Conservation (phyloP, 805 yeast genomes). For the Candida tallmaniae region DNA sequence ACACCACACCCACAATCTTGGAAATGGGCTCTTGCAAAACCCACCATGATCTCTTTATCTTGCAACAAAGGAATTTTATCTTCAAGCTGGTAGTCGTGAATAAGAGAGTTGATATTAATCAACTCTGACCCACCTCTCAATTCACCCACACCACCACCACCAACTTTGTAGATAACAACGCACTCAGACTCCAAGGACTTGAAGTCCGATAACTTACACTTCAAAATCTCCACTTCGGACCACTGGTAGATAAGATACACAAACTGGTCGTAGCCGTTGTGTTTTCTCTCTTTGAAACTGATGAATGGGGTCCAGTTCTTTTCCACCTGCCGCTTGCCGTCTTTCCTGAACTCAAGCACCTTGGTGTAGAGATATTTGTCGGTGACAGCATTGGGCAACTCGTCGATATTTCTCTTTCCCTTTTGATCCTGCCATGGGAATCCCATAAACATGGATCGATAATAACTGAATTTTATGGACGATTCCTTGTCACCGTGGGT, state of each 20-base stretch:
- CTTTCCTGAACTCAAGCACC: constrained; percentile 17
- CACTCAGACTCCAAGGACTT: constrained; percentile 11
- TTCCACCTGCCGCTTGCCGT: constrained; percentile 12
- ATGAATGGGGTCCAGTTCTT: constrained; percentile 43
- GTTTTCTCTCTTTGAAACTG: constrained; percentile 18
- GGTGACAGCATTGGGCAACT: constrained; percentile 9
- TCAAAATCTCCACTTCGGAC: constrained; percentile 14
- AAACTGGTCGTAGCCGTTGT: constrained; percentile 22
- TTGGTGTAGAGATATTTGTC: constrained; percentile 15
- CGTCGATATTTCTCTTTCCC: constrained; percentile 24
- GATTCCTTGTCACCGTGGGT: too few relatives aligned
- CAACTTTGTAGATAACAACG: constrained; percentile 10
- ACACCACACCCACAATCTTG: constrained; percentile 36
- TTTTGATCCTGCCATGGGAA: constrained; percentile 29
- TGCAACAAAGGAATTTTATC: constrained; percentile 1
- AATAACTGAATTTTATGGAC: constrained; percentile 15
- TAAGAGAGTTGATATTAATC: constrained; percentile 18
- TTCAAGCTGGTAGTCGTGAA: constrained; percentile 11
- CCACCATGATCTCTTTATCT: constrained; percentile 32
- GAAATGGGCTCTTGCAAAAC: constrained; percentile 38
- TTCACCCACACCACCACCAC: constrained; percentile 22
- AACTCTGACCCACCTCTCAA: constrained; percentile 36
- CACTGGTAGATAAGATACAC: constrained; percentile 31
- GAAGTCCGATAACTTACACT: constrained; percentile 14
- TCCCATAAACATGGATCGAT: constrained; percentile 27